Evolutionary conservation across 2,329 filamentous ascomycete genomes (phyloP).

Genomic region (Botrytis medusae): DNA sequence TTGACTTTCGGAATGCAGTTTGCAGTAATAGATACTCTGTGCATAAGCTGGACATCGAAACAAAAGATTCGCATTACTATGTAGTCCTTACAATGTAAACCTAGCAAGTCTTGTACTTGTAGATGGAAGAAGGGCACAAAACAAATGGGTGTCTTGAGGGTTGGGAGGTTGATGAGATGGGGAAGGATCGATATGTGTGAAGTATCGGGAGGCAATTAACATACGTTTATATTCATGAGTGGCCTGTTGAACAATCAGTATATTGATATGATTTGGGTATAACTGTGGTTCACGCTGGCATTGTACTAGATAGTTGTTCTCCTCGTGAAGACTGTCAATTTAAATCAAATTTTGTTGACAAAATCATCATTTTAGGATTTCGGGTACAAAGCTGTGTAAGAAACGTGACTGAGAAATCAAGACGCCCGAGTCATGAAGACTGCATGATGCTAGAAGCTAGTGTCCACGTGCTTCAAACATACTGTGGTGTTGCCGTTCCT

Average conservation of each 20-base stretch:
- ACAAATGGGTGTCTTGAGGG: neutral
- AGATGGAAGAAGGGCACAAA: neutral
- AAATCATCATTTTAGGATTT: neutral
- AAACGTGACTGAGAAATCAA: neutral
- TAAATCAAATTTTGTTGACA: neutral
- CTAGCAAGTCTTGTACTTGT: neutral
- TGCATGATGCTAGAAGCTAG: neutral
- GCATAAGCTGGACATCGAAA: neutral
- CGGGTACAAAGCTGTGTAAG: neutral
- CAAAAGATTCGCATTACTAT: neutral
- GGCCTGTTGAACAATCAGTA: neutral
- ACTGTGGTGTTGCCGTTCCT: neutral
- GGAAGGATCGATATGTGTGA: neutral
- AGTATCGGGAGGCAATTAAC: neutral
- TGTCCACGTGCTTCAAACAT: neutral
- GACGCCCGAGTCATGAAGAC: neutral
- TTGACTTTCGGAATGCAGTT: neutral
- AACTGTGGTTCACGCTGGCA: neutral
- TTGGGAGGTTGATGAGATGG: neutral
- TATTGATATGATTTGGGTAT: neutral
- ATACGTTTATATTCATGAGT: neutral
- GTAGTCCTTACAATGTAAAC: neutral
- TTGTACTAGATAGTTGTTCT: neutral
- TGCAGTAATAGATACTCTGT: neutral
- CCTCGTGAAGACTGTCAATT: neutral